Evolutionary conservation across 768 basidiomycete species (phyloP).

Genomic region (Amanita molliuscula): DNA sequence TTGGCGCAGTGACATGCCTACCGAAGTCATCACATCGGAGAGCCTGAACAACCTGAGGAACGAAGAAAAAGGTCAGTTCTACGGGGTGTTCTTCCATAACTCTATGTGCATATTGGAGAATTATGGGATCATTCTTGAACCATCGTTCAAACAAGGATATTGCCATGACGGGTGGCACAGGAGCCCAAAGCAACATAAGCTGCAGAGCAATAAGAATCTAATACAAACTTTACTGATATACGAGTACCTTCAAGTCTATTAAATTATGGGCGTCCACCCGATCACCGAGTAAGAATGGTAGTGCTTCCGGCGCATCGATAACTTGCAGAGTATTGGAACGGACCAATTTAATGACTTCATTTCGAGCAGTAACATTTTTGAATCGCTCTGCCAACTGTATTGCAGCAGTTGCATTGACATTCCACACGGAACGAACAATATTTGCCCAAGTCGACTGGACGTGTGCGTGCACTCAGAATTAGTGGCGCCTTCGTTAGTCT

Average conservation of each 20-base stretch:
- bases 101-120: constrained; percentile 94
- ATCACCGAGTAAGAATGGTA: constrained; percentile 74
- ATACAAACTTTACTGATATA: background rate
- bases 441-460: constrained; percentile 52
- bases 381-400: constrained; percentile 85
- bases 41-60: constrained; percentile 96
- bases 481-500: background rate
- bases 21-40: constrained; percentile 85
- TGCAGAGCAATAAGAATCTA: constrained; percentile 18
- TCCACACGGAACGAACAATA: constrained; percentile 72
- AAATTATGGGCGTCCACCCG: constrained; percentile 42
- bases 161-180: constrained; percentile 77
- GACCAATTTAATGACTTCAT: constrained; percentile 71
- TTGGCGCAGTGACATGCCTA: constrained; percentile 20
- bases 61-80: constrained; percentile 94
- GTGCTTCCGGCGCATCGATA: constrained; percentile 69
- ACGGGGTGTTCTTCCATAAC: constrained; percentile 94
- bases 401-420: constrained; percentile 71
- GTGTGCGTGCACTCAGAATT: background rate
- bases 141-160: constrained; percentile 78
- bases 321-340: constrained; percentile 61
- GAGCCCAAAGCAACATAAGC: constrained; percentile 84
- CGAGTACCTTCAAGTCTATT: constrained; percentile 64
- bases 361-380: constrained; percentile 50
- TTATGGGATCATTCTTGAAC: constrained; percentile 72